A percentile compares a stretch with the other conserved stretches of the same genome.
Evolutionary conservation across 2,329 filamentous ascomycete genomes (phyloP).

Genomic region (Zasmidium cellare): DNA sequence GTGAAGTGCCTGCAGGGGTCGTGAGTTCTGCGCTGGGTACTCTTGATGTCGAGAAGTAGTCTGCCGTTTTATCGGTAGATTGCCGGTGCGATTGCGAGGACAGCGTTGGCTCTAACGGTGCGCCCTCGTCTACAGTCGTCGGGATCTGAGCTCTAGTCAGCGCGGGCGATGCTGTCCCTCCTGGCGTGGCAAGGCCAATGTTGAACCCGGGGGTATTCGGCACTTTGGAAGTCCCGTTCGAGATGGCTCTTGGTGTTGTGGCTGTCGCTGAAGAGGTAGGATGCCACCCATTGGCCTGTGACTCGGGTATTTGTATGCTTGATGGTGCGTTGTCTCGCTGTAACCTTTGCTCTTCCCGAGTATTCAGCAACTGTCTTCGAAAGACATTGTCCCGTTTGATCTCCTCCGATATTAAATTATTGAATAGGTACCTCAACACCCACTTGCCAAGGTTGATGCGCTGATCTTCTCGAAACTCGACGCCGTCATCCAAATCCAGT

Average conservation of each 20-base stretch:
- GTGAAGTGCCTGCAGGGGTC: constrained; percentile 26
- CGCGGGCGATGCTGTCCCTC: constrained; percentile 36
- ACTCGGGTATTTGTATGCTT: constrained; percentile 59
- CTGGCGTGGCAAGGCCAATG: constrained; percentile 61
- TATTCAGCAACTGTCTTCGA: constrained; percentile 67
- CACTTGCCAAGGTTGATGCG: constrained; percentile 97
- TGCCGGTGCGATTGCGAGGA: constrained; percentile 55
- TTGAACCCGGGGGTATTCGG: constrained; percentile 72
- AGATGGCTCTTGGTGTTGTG: constrained; percentile 60
- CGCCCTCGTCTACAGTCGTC: constrained; percentile 43
- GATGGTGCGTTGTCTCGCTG: constrained; percentile 60
- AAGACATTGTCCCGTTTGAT: constrained; percentile 76
- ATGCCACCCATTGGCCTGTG: constrained; percentile 44
- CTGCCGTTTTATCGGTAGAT: constrained; percentile 63
- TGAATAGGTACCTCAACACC: constrained; percentile 90
- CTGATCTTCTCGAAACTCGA: constrained; percentile 88
- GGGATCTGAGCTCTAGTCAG: constrained; percentile 34
- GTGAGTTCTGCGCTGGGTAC: constrained; percentile 47
- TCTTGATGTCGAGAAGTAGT: constrained; percentile 72
- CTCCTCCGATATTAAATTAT: constrained; percentile 85
- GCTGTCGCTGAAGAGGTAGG: constrained; percentile 44
- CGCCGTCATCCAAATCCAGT: constrained; percentile 68
- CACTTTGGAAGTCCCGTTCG: constrained; percentile 60
- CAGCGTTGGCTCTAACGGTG: constrained; percentile 56
- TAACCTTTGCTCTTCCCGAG: constrained; percentile 57